phyloP scores from a whole-genome alignment of 2,329 filamentous ascomycete genomes.

The Zalaria sp. region DNA sequence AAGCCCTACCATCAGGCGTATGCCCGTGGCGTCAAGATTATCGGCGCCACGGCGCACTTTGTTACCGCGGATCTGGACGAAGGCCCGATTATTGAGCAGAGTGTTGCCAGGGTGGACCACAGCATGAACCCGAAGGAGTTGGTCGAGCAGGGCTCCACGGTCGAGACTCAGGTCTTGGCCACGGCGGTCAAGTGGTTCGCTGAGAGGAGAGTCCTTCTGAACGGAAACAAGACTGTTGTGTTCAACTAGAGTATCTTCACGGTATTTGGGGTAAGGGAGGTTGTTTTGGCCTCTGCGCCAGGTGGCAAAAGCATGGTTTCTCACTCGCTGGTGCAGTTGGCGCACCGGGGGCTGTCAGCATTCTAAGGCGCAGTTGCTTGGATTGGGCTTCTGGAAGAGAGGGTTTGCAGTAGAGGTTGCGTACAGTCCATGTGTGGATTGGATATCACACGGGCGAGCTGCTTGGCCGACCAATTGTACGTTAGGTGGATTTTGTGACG shows the following conservation, averaged over 20 bases:
- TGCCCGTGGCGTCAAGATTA: conserved; percentile 77
- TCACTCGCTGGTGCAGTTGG: too few relatives aligned
- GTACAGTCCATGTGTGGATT: too few relatives aligned
- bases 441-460: too few relatives aligned
- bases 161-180: conserved; percentile 71
- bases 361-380: too few relatives aligned
- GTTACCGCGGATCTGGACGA: conserved; percentile 76
- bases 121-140: conserved; percentile 61
- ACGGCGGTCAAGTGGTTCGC: conserved; percentile 75
- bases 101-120: conserved; percentile 64
- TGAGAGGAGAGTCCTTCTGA: conserved; percentile 63
- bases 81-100: conserved; percentile 79
- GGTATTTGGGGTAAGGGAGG: not conserved
- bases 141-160: conserved; percentile 67
- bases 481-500: too few relatives aligned
- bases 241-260: conserved; percentile 35
- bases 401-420: too few relatives aligned
- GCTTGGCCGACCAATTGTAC: too few relatives aligned
- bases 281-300: not conserved
- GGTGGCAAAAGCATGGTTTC: too few relatives aligned
- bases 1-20: conserved; percentile 83
- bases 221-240: conserved; percentile 67
- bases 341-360: too few relatives aligned
- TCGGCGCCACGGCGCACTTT: conserved; percentile 74
- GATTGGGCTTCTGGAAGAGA: too few relatives aligned